Evolutionary conservation across 1,139 yeast species (phyloP).

Genomic region (Hyphopichia khmerensis): DNA sequence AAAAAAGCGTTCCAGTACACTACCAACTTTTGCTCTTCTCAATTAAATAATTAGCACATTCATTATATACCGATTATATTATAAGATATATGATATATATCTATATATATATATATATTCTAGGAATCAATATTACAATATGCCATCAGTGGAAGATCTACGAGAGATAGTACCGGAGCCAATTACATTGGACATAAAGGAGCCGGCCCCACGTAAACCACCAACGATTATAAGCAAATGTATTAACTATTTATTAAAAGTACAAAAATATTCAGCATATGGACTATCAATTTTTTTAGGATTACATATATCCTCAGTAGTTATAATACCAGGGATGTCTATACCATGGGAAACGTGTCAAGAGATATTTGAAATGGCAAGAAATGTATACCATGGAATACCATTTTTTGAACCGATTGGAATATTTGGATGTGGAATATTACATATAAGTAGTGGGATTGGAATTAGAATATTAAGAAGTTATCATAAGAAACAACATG

Average conservation of each 20-base stretch:
- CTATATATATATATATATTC: too few relatives aligned
- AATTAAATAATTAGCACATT: too few relatives aligned
- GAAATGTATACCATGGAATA: slow-evolving; percentile 57
- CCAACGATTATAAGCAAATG: slow-evolving; percentile 4
- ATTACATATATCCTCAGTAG: slow-evolving; percentile 58
- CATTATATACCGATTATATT: too few relatives aligned
- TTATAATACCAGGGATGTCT: slow-evolving; percentile 49
- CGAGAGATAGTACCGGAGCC: slow-evolving; percentile 15
- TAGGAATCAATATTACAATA: too few relatives aligned
- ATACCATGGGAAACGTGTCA: slow-evolving; percentile 48
- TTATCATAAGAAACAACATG: not conserved
- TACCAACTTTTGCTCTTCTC: too few relatives aligned
- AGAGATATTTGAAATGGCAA: slow-evolving; percentile 58
- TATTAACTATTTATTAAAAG: slow-evolving; percentile 9
- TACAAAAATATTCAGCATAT: slow-evolving; percentile 65
- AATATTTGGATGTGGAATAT: slow-evolving; percentile 45
- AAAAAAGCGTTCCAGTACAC: too few relatives aligned
- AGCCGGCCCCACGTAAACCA: not conserved
- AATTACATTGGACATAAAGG: slow-evolving; percentile 8
- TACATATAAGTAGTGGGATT: slow-evolving; percentile 59
- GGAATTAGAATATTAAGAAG: slow-evolving; percentile 40
- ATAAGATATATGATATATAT: too few relatives aligned
- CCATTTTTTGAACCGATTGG: slow-evolving; percentile 49
- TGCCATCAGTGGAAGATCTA: not conserved
- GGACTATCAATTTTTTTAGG: slow-evolving; percentile 57